A percentile compares a stretch with the other conserved stretches of the same genome.
Conservation (phyloP, 345 rosid genomes). For the Viola odorata region DNA sequence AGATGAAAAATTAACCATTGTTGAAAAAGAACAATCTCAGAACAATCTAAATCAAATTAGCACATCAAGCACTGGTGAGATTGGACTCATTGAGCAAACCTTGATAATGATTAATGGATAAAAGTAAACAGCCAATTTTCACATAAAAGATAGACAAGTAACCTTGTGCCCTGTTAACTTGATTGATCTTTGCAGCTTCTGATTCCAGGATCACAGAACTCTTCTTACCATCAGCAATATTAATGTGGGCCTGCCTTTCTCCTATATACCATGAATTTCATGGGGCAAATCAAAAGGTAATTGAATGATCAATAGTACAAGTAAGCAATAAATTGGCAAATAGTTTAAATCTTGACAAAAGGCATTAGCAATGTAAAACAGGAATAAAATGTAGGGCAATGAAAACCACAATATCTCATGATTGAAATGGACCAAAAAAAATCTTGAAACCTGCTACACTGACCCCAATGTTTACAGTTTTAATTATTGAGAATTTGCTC, state of each 20-base stretch:
- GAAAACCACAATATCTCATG: too few species aligned
- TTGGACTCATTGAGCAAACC: background rate
- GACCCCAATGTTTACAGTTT: too few species aligned
- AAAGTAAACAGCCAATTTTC: background rate
- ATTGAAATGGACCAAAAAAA: too few species aligned
- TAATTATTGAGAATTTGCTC: too few species aligned
- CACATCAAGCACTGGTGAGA: background rate
- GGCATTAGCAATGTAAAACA: background rate
- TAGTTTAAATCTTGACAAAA: background rate
- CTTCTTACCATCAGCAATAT: conserved; percentile 83
- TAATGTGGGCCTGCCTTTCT: conserved; percentile 62
- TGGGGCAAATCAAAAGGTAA: background rate
- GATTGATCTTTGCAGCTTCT: too few species aligned
- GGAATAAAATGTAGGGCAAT: background rate
- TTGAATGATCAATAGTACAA: background rate
- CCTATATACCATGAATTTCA: conserved; percentile 30
- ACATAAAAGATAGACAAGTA: background rate
- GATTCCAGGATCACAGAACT: conserved; percentile 50
- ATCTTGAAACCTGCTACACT: too few species aligned
- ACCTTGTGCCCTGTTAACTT: conserved; percentile 37
- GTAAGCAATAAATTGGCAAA: background rate
- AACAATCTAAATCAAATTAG: background rate
- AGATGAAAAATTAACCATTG: background rate
- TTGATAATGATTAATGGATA: background rate
- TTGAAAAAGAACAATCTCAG: background rate